phyloP scores from a whole-genome alignment of 345 rosid species.

The Mallotus nudiflorus region DNA sequence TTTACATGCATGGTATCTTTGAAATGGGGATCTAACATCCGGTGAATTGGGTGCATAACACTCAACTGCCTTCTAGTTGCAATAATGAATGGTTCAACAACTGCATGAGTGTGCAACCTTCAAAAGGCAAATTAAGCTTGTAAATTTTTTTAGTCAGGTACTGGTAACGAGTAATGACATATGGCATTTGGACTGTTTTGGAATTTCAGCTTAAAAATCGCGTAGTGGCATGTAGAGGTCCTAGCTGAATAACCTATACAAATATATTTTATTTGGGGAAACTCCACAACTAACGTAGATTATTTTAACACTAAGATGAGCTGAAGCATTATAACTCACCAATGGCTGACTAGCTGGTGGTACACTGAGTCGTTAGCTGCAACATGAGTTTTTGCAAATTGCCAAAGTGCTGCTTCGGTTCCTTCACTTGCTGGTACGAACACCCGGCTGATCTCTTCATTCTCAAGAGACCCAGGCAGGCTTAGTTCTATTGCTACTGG shows the following conservation, averaged over 20 bases:
- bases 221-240: neutral
- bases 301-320: neutral
- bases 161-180: neutral
- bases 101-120: constrained; percentile 75
- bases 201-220: neutral
- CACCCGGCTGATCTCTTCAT: constrained; percentile 19
- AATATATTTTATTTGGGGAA: neutral
- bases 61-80: constrained; percentile 69
- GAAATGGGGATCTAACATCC: constrained; percentile 66
- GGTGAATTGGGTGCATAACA: constrained; percentile 61
- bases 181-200: neutral
- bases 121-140: constrained; percentile 7
- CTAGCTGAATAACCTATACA: neutral
- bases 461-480: constrained; percentile 29
- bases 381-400: constrained; percentile 64
- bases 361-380: constrained; percentile 57
- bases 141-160: neutral
- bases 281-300: neutral
- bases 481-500: constrained; percentile 62
- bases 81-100: constrained; percentile 69
- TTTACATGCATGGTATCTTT: constrained; percentile 69
- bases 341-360: constrained; percentile 63
- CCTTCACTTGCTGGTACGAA: constrained; percentile 47
- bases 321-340: constrained; percentile 39
- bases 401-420: constrained; percentile 56